Base-by-base conservation (phyloP, 2,329 filamentous ascomycete genomes). In the Fusarium secorum region DNA sequence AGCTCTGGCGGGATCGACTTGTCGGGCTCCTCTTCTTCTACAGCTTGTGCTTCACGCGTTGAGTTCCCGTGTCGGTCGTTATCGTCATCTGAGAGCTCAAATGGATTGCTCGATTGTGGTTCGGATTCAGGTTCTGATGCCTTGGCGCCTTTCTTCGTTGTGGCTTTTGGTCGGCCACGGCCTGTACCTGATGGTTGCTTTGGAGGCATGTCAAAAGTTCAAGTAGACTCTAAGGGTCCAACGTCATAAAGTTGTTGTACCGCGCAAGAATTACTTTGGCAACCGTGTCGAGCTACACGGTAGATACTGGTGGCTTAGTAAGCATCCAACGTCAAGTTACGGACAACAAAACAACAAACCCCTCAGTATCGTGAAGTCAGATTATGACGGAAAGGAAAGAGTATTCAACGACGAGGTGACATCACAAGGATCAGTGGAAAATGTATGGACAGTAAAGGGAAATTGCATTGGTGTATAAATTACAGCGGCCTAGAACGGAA, bases 1-100 rank as follows among this genome's bases (percentile, higher is more conserved):
- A 98, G 85, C 45, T 93, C 90, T 7, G 88, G 85, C 0, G 94
- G 93, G 32, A 98, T 92, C 52, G 82, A 82, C 68, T 83, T 82
- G 33, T 81, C 80, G 1, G 79, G 77, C 17, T 82, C 75, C 6
- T 81, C 81, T 5, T 79, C 74, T 9, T 74, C 75, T 7, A 64
- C 60, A 13, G 55, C 60, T 33, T 64, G 45, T 18, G 78, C 76
- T 2, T 76, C 76, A 6, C 73, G 76, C 5, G 75, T 71, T 13
- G 71, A 64, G 28, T 53, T 66, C 20, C 49, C 28, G 10, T 44
- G 28, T 28, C 32, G 52, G 5, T 67, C 53, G 44, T 67, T 51
- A 24, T 79, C 72, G 20, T 79, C 71, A 26, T 81, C 81, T 4
- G 79, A 81, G 20, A 78, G 77, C 33, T 80, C 79, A 57, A 81